Base-by-base conservation (phyloP, 2,329 filamentous ascomycete species). In the Mycosphaerelloides madeirae region DNA sequence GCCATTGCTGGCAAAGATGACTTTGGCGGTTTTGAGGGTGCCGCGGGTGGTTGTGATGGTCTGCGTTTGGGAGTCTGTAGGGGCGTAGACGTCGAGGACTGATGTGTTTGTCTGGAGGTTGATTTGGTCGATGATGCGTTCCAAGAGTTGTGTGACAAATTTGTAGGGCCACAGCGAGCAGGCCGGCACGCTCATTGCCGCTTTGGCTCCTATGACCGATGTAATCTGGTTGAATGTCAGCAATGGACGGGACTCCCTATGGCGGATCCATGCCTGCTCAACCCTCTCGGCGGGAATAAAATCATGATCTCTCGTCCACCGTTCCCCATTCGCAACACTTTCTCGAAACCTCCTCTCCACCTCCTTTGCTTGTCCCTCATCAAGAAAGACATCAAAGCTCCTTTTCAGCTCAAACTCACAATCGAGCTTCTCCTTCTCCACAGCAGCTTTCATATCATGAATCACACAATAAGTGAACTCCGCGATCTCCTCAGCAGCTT, bases 81-180 rank as follows among this genome's bases (percentile, higher is more conserved):
- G 0, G 16, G 11, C 7, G 0, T 53, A 50, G 5, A 65, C 51
- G 1, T 49, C 19, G 3, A 46, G 50, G 1, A 80, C 84, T 0
- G 83, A 77, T 8, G 84, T 88, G 47, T 74, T 78, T 3, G 84
- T 87, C 65, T 89, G 85, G 18, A 90, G 69, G 55, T 88, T 87
- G 54, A 87, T 6, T 15, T 41, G 79, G n/a, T 59, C 65, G 1
- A 75, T 59, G 0, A 52, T 84, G 72, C 11, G 68, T 65, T 60
- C 84, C 79, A 94, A 68, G 0, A 89, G 71, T 67, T 81, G 83
- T 2, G 78, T 70, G 2, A 93, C 80, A 13, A 91, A 76, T 67
- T 90, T 91, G 64, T 91, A 91, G 0, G 87, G 87, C 83, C 83
- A 88, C 18, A 85, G 60, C 55, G 78, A 81, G 0, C 80, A 84